phyloP scores from a whole-genome alignment of 805 yeast genomes.

The Lipomyces spencermartinsiae region DNA sequence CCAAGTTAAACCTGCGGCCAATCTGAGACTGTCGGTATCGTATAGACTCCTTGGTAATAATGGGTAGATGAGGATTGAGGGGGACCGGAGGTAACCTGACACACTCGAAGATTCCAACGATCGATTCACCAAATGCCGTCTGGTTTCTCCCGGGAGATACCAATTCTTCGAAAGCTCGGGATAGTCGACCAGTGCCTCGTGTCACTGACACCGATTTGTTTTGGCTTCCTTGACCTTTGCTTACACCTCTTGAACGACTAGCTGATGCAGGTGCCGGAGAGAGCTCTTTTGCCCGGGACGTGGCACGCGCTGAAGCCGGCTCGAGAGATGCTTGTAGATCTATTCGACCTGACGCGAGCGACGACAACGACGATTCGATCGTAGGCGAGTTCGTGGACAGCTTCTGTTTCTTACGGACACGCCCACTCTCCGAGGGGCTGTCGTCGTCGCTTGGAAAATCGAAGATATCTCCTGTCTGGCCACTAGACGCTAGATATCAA shows the following conservation, averaged over 20 bases:
- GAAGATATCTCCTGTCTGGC: background rate
- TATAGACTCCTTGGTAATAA: background rate
- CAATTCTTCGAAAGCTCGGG: background rate
- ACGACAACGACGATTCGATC: background rate
- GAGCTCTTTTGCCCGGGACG: background rate
- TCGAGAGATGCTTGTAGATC: background rate
- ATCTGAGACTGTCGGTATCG: background rate
- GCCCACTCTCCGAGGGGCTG: background rate
- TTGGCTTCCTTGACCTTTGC: background rate
- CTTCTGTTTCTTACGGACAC: background rate
- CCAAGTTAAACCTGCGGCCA: background rate
- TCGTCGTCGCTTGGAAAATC: constrained; percentile 16
- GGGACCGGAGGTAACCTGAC: background rate
- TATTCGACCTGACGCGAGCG: background rate
- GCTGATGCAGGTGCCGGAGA: background rate
- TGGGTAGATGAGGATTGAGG: background rate
- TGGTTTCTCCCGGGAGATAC: background rate
- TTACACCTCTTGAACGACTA: background rate
- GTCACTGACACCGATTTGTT: background rate
- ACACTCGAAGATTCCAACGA: background rate
- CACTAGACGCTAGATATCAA: background rate
- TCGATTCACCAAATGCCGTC: constrained; percentile 4
- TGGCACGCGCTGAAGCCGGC: background rate
- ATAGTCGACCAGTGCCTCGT: background rate
- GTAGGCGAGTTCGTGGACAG: background rate